Percentiles rank a stretch among this genome's conserved stretches.
Conservation (phyloP, 192 early-diverging fungal genomes). For the Chytriomyces sp. region DNA sequence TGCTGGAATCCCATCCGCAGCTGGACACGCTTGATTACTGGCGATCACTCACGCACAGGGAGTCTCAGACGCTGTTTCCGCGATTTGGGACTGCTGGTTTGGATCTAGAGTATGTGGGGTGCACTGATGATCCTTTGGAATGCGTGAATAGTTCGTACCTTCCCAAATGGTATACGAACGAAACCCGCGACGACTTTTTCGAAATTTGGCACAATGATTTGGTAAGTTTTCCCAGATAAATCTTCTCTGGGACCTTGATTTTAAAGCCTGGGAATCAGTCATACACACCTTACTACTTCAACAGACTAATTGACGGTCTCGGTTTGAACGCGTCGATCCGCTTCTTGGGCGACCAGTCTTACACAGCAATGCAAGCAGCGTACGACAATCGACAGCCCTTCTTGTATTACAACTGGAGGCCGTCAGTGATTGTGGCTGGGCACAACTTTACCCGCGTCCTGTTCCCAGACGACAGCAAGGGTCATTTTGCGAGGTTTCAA, state of each 20-base stretch:
- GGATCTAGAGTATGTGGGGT: no score
- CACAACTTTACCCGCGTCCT: constrained; percentile 6
- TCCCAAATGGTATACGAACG: background rate
- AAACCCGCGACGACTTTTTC: background rate
- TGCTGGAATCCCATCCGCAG: background rate
- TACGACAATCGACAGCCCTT: background rate
- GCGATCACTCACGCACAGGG: background rate
- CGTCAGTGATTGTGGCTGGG: background rate
- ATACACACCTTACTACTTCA: constrained; percentile 1
- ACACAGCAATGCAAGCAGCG: background rate
- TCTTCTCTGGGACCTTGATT: background rate
- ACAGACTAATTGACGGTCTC: background rate
- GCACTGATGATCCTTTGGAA: background rate
- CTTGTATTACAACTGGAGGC: background rate
- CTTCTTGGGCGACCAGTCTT: background rate
- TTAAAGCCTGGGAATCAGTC: background rate
- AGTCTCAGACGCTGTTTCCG: background rate
- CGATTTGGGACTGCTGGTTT: background rate
- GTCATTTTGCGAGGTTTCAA: constrained; percentile 7
- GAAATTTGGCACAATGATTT: background rate
- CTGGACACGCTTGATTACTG: background rate
- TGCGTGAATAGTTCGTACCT: background rate
- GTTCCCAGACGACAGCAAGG: constrained; percentile 8
- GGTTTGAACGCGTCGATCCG: background rate
- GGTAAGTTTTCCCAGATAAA: background rate